Conservation (phyloP, 805 yeast genomes). For the Saccharomycopsis fermentans region DNA sequence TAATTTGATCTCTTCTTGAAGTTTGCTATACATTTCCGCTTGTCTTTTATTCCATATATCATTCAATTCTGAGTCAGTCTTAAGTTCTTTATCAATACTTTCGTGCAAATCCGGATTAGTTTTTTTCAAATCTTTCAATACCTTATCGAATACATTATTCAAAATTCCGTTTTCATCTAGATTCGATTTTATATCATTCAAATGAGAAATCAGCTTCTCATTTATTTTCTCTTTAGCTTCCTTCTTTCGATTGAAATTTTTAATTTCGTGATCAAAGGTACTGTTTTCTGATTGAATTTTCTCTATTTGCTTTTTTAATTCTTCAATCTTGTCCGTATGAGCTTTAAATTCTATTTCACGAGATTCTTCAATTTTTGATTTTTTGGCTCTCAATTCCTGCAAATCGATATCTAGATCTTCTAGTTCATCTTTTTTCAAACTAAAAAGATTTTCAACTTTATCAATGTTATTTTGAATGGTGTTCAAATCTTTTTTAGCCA, state of each 20-base stretch:
- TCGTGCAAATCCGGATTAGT: background rate
- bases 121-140: background rate
- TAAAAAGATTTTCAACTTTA: background rate
- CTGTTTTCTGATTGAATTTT: background rate
- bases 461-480: background rate
- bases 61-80: background rate
- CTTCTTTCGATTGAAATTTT: background rate
- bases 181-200: background rate
- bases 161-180: slow-evolving; percentile 10
- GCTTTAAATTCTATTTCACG: background rate
- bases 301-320: background rate
- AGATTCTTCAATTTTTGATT: slow-evolving; percentile 1
- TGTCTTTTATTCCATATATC: slow-evolving; percentile 5
- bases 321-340: background rate
- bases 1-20: background rate
- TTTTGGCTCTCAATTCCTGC: background rate
- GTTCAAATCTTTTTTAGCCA: slow-evolving; percentile 9
- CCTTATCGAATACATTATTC: background rate
- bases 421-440: slow-evolving; percentile 3
- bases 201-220: slow-evolving; percentile 1
- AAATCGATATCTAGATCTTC: slow-evolving; percentile 9
- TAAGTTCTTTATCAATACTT: background rate
- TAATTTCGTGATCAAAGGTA: slow-evolving; percentile 7
- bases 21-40: background rate
- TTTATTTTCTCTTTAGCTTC: slow-evolving; percentile 6